Conservation (phyloP, 78 protist species). For the Bodo saltans region DNA sequence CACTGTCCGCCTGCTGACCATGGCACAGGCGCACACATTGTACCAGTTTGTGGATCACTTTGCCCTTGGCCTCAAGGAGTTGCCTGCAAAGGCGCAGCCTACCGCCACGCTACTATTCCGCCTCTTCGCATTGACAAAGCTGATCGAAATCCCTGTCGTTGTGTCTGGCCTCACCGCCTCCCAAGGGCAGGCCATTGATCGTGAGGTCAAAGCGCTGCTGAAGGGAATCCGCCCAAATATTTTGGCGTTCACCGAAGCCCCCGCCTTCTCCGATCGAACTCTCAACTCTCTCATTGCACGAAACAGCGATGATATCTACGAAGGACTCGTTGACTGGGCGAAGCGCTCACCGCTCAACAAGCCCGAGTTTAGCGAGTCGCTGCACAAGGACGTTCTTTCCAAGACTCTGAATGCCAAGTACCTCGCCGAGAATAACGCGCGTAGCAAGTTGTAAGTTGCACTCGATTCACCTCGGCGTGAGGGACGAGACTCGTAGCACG, state of each 20-base stretch:
- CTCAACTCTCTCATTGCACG: constrained; percentile 35
- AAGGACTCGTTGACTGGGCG: neutral
- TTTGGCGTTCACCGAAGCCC: constrained; percentile 41
- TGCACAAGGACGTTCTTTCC: neutral
- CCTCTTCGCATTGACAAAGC: neutral
- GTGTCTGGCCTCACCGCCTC: neutral
- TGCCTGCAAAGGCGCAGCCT: neutral
- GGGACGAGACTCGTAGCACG: neutral
- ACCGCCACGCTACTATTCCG: neutral
- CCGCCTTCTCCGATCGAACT: constrained; percentile 17
- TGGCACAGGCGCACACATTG: constrained; percentile 10
- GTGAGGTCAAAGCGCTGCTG: neutral
- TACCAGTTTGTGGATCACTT: neutral
- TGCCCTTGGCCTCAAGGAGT: neutral
- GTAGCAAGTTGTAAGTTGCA: neutral
- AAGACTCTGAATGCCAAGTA: neutral
- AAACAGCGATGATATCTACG: constrained; percentile 39
- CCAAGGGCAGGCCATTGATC: neutral
- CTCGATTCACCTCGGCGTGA: neutral
- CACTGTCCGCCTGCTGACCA: neutral
- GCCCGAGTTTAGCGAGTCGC: neutral
- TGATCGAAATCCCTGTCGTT: neutral
- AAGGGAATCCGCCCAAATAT: constrained; percentile 42
- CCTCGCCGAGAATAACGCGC: neutral
- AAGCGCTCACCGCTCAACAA: constrained; percentile 25